These are phyloP conservation scores for Hypomontagnella submonticulosa DNA, from an alignment of 495 filamentous ascomycete genomes.

Conservation along the genomic window DNA sequence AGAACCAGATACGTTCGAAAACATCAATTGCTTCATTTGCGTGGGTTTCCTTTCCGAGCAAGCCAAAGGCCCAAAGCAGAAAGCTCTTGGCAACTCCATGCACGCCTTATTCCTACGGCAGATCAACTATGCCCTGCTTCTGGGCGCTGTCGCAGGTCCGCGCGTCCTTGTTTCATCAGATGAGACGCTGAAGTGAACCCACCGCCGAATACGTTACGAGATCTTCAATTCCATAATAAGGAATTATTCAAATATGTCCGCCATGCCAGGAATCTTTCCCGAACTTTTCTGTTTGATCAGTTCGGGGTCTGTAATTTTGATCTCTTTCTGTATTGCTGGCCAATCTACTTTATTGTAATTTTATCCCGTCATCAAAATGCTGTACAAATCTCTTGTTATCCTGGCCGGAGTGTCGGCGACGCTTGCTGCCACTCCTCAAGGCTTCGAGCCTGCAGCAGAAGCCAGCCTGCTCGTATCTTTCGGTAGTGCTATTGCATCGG, in stretches of 20 bases:
- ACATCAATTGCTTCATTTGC: constrained; percentile 24
- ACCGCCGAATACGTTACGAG: constrained; percentile 10
- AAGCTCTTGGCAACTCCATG: neutral
- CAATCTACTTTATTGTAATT: constrained; percentile 30
- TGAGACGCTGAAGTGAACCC: constrained; percentile 21
- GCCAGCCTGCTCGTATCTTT: constrained; percentile 52
- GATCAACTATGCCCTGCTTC: constrained; percentile 16
- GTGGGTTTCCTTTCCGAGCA: constrained; percentile 2
- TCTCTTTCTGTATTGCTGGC: constrained; percentile 38
- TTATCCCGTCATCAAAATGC: constrained; percentile 44
- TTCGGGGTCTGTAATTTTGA: constrained; percentile 7
- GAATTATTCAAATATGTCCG: constrained; percentile 36
- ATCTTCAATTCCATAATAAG: constrained; percentile 25
- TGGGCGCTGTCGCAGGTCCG: constrained; percentile 40
- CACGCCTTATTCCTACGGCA: constrained; percentile 1
- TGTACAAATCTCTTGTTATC: constrained; percentile 44
- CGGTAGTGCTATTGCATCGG: constrained; percentile 42
- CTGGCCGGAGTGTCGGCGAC: constrained; percentile 46
- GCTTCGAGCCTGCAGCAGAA: constrained; percentile 50
- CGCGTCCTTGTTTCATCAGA: constrained; percentile 36
- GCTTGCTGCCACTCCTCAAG: constrained; percentile 51
- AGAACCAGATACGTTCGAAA: constrained; percentile 4
- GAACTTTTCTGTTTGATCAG: constrained; percentile 17
- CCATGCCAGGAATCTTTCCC: constrained; percentile 7
- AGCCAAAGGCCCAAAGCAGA: neutral